phyloP scores from a whole-genome alignment of 805 yeast genomes.

The Sugiyamaella floridensis region DNA sequence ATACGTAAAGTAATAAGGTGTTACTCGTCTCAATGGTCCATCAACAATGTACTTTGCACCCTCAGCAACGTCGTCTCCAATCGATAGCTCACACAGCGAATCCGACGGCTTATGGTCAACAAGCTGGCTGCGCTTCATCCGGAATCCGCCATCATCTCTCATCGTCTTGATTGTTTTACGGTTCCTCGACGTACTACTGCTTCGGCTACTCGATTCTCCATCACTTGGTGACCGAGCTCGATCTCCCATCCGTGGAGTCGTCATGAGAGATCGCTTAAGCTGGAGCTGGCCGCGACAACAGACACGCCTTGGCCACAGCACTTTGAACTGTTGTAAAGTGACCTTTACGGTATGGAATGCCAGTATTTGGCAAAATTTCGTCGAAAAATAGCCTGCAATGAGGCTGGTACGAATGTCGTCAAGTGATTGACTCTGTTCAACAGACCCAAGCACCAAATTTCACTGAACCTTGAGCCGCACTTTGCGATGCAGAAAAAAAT shows the following conservation, averaged over 20 bases:
- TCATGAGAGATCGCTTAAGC: background rate
- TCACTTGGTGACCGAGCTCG: background rate
- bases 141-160: conserved; percentile 12
- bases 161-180: background rate
- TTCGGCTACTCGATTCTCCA: background rate
- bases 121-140: conserved; percentile 9
- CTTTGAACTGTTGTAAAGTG: background rate
- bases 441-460: no score
- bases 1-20: conserved; percentile 85
- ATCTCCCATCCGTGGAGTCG: background rate
- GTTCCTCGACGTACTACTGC: background rate
- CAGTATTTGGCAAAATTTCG: no score
- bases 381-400: no score
- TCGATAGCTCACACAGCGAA: conserved; percentile 14
- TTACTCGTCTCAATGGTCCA: conserved; percentile 53
- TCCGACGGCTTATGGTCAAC: conserved; percentile 2
- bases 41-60: conserved; percentile 35
- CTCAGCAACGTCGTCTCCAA: conserved; percentile 27
- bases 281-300: background rate
- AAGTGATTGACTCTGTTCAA: no score
- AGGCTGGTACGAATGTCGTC: no score
- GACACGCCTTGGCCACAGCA: background rate
- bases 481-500: background rate
- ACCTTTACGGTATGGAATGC: no score
- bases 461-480: background rate